phyloP scores from a whole-genome alignment of 2,329 filamentous ascomycete genomes.

The Pseudogymnoascus sp. region DNA sequence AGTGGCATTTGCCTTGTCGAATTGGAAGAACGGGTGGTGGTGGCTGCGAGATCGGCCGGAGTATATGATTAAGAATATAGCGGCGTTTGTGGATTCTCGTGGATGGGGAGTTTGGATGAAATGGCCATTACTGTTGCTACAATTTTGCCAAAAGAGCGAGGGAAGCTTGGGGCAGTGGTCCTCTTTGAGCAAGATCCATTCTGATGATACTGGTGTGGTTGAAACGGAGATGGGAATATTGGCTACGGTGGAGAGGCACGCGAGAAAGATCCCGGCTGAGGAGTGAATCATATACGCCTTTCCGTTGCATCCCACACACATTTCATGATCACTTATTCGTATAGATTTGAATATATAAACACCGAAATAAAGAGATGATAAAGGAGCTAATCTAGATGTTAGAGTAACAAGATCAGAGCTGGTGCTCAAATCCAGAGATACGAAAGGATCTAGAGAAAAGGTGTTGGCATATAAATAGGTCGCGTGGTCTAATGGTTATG shows the following conservation, averaged over 20 bases:
- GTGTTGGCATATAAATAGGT: background rate
- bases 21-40: constrained; percentile 15
- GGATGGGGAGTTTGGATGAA: constrained; percentile 16
- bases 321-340: background rate
- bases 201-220: background rate
- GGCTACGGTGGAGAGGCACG: background rate
- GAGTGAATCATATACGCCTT: background rate
- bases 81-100: background rate
- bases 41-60: constrained; percentile 19
- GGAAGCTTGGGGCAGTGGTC: background rate
- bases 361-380: background rate
- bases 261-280: background rate
- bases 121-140: constrained; percentile 13
- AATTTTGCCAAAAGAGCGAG: background rate
- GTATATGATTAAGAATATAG: constrained; percentile 19
- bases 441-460: background rate
- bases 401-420: background rate
- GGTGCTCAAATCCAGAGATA: background rate
- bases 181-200: background rate
- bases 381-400: background rate
- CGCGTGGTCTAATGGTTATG: background rate
- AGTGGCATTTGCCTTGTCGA: constrained; percentile 13
- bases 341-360: background rate
- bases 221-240: constrained; percentile 1
- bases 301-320: background rate